A percentile compares a stretch with the other conserved stretches of the same genome.
Conservation (phyloP, 805 yeast genomes). For the Debaryomyces prosopidis region DNA sequence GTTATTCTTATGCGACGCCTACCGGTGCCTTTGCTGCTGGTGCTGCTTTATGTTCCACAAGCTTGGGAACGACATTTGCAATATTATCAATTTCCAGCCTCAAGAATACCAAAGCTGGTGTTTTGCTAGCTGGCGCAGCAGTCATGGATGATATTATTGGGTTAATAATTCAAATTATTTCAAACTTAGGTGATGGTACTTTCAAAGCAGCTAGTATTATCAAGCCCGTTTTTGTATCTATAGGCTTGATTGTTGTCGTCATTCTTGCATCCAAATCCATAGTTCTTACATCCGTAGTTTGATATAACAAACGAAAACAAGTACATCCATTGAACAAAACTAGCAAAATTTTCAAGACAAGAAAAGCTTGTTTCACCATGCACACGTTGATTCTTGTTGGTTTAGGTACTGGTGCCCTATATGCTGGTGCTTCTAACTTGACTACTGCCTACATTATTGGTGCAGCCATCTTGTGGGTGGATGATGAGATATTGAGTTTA, state of each 20-base stretch:
- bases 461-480: conserved; percentile 5
- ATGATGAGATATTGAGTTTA: neutral
- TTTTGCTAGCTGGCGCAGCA: conserved; percentile 4
- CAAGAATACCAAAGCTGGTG: conserved; percentile 3
- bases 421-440: conserved; percentile 5
- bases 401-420: conserved; percentile 1
- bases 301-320: neutral
- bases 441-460: conserved; percentile 5
- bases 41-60: conserved; percentile 8
- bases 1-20: conserved; percentile 1
- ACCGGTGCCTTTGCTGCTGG: conserved; percentile 6
- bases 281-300: neutral
- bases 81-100: conserved; percentile 4
- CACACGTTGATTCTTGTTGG: conserved; percentile 2
- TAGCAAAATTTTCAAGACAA: neutral
- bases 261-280: neutral
- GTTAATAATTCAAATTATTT: conserved; percentile 3
- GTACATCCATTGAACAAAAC: neutral
- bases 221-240: conserved; percentile 4
- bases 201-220: conserved; percentile 2
- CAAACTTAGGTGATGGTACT: conserved; percentile 6
- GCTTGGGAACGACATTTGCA: conserved; percentile 6
- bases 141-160: conserved; percentile 7
- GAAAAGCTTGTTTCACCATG: neutral
- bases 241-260: conserved; percentile 1